Percentiles rank a stretch among this genome's conserved stretches.
phyloP scores from a whole-genome alignment of 306 rosid species.

The Pueraria montana region DNA sequence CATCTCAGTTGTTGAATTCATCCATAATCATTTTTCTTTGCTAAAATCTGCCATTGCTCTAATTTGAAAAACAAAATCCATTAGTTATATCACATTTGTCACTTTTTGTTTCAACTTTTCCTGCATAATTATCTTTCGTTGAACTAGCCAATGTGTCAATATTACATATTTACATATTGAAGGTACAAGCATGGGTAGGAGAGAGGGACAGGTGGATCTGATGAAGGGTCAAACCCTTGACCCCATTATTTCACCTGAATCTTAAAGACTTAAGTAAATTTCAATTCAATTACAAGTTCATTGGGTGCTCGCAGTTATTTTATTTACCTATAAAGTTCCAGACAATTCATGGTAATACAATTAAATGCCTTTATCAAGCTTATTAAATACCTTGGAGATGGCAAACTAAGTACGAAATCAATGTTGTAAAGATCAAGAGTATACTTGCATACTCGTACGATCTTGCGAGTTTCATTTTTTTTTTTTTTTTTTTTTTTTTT shows the following conservation, averaged over 20 bases:
- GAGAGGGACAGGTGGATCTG: not conserved
- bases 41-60: not conserved
- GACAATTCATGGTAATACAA: not conserved
- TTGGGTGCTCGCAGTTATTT: not conserved
- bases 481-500: too few relatives aligned
- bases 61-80: not conserved
- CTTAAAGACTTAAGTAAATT: not conserved
- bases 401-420: not conserved
- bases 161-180: not conserved
- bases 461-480: too few relatives aligned
- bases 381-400: not conserved
- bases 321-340: not conserved
- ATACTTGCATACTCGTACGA: too few relatives aligned
- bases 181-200: not conserved
- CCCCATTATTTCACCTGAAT: not conserved
- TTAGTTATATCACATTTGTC: slow-evolving; percentile 12
- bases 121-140: not conserved
- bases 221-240: not conserved
- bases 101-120: slow-evolving; percentile 37
- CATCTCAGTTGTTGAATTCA: not conserved
- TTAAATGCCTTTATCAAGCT: slow-evolving; percentile 12
- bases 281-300: not conserved
- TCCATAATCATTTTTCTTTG: not conserved
- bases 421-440: too few relatives aligned
- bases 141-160: not conserved